Evolutionary conservation across 352 stramenopile genomes (phyloP).

Genomic region (Globisporangium sylvaticum): DNA sequence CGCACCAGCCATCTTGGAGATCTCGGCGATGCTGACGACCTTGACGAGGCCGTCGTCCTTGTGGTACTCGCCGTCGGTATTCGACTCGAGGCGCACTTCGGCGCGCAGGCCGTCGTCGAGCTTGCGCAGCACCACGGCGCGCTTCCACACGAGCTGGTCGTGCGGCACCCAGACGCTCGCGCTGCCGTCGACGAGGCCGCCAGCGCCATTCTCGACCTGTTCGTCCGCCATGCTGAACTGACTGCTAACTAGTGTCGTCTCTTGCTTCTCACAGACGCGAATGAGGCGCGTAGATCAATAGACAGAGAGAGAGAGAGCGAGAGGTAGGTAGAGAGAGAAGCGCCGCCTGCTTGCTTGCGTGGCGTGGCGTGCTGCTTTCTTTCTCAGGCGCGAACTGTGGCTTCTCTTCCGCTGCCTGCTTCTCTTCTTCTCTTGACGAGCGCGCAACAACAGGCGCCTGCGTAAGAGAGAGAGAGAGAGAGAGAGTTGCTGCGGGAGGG

Average conservation of each 20-base stretch:
- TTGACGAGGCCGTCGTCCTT: conserved; percentile 59
- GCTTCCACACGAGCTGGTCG: conserved; percentile 73
- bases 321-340: not conserved
- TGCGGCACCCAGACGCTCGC: conserved; percentile 83
- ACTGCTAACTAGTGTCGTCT: not conserved
- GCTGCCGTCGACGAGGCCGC: conserved; percentile 51
- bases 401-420: not conserved
- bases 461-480: not conserved
- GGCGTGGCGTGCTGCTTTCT: not conserved
- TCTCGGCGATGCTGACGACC: conserved; percentile 56
- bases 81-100: conserved; percentile 59
- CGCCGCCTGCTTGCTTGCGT: too few species aligned
- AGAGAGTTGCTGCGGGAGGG: not conserved
- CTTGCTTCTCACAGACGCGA: not conserved
- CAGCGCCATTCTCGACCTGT: not conserved
- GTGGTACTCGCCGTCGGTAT: conserved; percentile 50
- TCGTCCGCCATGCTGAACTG: conserved; percentile 34
- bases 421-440: not conserved
- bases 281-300: not conserved
- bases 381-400: not conserved
- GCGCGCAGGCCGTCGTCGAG: conserved; percentile 43
- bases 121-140: conserved; percentile 59
- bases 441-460: not conserved
- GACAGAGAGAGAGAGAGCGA: not conserved
- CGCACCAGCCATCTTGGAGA: conserved; percentile 53